Evolutionary conservation across 225 moss, liverwort and hornwort species (phyloP), one percentile per base, ranked within the genome.

Genomic region (Marchantia paleacea): DNA sequence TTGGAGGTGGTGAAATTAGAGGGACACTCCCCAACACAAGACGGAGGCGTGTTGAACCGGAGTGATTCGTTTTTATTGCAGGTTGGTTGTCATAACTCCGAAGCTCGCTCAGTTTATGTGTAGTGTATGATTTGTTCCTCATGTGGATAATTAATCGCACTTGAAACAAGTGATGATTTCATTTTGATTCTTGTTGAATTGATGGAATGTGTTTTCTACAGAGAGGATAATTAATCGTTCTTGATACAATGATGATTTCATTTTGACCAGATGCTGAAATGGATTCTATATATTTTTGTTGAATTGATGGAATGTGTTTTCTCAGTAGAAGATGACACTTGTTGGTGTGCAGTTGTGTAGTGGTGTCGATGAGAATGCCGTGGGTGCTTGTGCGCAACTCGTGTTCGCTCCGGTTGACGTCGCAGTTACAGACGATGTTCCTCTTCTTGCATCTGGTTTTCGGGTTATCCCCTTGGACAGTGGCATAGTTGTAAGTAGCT

Each of bases 1-100:
- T 83, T 97, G 81, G 97, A 97, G 88, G 95, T 97, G 51, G 95
- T 97, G 83, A 97, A 97, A 85, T 77, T 97, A 80, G 97, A 95
- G 74, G 95, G 93, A 39, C 97, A 95, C 70, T 91, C 89, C 84
- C 88, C 94, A 24, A 81, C 90, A 57, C 97, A 97, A 78, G 93
- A 93, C 81, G 91, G 90, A 73, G 75, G 61, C 61, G 92, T 91
- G 78, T 88, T 97, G 19, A 90, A 90, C 12, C 85, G 92, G 80
- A 66, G 19, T 52, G 95, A 97, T 62, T 91, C 89, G 47, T 95
- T 97, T 57, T 85, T 97, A 71, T 87, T 97, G 69, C 97, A 97
- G 97, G 97, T 97, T 15, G 64, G 81, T 7, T 47, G 18, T 26
- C 11, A 8, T 62, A 71, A 18, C 8, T 9, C 9, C 28, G 7